phyloP scores from a whole-genome alignment of 1,139 yeast genomes.

The Oligophagozyma castellii region DNA sequence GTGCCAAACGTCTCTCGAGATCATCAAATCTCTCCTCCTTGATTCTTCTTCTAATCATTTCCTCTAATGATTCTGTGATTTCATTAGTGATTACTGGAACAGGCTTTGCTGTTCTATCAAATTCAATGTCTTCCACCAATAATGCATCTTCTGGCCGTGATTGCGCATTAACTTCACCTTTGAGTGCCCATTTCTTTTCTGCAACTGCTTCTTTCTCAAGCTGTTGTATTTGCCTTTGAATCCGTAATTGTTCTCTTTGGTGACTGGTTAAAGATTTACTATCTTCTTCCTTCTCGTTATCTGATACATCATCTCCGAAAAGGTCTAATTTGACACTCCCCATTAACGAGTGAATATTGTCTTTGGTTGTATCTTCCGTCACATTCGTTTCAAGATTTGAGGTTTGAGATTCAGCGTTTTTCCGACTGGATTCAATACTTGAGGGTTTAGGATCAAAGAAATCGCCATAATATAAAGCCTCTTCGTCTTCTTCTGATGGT shows the following conservation, averaged over 20 bases:
- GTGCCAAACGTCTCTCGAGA: conserved; percentile 54
- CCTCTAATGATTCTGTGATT: conserved; percentile 75
- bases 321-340: conserved; percentile 49
- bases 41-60: conserved; percentile 72
- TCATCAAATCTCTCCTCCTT: conserved; percentile 71
- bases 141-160: conserved; percentile 80
- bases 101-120: conserved; percentile 64
- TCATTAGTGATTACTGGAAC: conserved; percentile 91
- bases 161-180: conserved; percentile 76
- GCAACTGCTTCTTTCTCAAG: conserved; percentile 81
- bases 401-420: conserved; percentile 9
- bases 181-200: conserved; percentile 86
- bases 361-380: conserved; percentile 22
- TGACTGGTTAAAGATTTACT: conserved; percentile 50
- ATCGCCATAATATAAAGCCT: conserved; percentile 59
- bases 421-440: conserved; percentile 4
- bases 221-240: conserved; percentile 62
- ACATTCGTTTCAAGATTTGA: conserved; percentile 24
- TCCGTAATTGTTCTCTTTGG: conserved; percentile 68
- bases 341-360: conserved; percentile 39
- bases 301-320: conserved; percentile 31
- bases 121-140: conserved; percentile 52
- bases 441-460: conserved; percentile 43
- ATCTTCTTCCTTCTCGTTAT: conserved; percentile 29
- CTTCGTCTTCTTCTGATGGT: conserved; percentile 49